Percentiles rank a stretch among this genome's conserved stretches.
Conservation (phyloP, 78 protist genomes). For the Cavenderia fasciculata region DNA sequence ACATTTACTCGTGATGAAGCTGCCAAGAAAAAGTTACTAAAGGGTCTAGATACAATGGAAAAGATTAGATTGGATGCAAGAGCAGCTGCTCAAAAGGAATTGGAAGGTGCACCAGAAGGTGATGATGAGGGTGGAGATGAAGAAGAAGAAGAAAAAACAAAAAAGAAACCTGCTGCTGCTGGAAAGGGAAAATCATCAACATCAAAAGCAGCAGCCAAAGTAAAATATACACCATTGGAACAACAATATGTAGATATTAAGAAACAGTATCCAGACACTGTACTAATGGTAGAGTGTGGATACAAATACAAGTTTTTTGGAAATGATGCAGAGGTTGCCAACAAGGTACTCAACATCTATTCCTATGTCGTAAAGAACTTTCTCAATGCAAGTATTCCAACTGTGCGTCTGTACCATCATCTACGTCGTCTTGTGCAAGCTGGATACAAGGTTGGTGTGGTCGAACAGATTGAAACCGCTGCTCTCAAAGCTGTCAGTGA, state of each 20-base stretch:
- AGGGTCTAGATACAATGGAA: background rate
- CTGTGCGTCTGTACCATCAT: slow-evolving; percentile 72
- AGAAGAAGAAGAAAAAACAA: slow-evolving; percentile 6
- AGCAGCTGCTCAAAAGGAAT: background rate
- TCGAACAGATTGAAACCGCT: slow-evolving; percentile 92
- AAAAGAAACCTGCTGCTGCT: background rate
- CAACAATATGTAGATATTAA: slow-evolving; percentile 74
- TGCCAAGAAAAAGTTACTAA: slow-evolving; percentile 20
- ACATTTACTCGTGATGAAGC: slow-evolving; percentile 3
- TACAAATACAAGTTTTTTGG: slow-evolving; percentile 82
- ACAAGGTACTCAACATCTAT: slow-evolving; percentile 57
- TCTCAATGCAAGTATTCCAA: slow-evolving; percentile 79
- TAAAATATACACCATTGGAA: slow-evolving; percentile 72
- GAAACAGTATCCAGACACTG: slow-evolving; percentile 79
- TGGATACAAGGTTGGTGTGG: slow-evolving; percentile 92
- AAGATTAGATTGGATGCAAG: background rate
- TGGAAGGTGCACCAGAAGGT: slow-evolving; percentile 6
- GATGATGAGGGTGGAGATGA: background rate
- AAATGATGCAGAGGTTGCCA: slow-evolving; percentile 69
- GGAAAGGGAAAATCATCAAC: background rate
- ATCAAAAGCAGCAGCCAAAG: background rate
- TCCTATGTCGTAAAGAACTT: slow-evolving; percentile 62
- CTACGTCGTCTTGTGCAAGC: slow-evolving; percentile 84
- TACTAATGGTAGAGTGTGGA: slow-evolving; percentile 86
- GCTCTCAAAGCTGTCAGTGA: slow-evolving; percentile 82